These are phyloP conservation scores for Ophiocordyceps camponoti-leonardi DNA, from an alignment of 2,329 filamentous ascomycete genomes.

Conservation along the genomic window DNA sequence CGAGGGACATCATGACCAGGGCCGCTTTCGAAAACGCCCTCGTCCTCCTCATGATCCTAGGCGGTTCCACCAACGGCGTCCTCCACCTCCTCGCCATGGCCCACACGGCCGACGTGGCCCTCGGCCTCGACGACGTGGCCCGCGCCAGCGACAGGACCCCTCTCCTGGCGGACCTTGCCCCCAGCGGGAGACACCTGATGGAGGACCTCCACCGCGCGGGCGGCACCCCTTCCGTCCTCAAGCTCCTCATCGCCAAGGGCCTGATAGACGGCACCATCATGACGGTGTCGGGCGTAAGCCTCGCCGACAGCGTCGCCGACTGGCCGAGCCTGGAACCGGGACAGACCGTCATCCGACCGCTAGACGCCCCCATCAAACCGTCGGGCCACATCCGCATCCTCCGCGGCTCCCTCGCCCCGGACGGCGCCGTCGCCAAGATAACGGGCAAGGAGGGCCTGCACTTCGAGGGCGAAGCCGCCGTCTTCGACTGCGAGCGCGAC, in stretches of 20 bases:
- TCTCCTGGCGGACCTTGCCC: constrained; percentile 69
- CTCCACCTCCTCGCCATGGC: constrained; percentile 79
- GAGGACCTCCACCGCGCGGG: constrained; percentile 72
- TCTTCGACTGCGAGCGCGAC: constrained; percentile 70
- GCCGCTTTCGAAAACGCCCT: constrained; percentile 75
- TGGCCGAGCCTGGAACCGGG: constrained; percentile 57
- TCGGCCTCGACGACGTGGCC: constrained; percentile 79
- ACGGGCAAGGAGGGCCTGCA: constrained; percentile 81
- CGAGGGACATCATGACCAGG: constrained; percentile 64
- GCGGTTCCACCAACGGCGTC: constrained; percentile 77
- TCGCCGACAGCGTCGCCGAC: constrained; percentile 66
- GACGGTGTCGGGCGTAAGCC: constrained; percentile 77
- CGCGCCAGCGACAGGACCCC: constrained; percentile 61
- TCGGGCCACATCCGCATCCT: constrained; percentile 84
- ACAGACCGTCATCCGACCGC: constrained; percentile 66
- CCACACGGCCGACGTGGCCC: constrained; percentile 62
- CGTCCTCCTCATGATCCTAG: constrained; percentile 81
- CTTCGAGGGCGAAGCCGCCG: constrained; percentile 65
- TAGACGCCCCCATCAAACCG: constrained; percentile 70
- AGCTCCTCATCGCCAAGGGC: constrained; percentile 68
- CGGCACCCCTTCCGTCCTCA: constrained; percentile 73
- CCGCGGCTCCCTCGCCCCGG: constrained; percentile 68
- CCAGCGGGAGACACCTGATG: constrained; percentile 77
- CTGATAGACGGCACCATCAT: constrained; percentile 64
- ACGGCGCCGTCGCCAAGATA: constrained; percentile 81